Evolutionary conservation across 176 grass and related monocot species (phyloP).

Genomic region (Carex littledalei): DNA sequence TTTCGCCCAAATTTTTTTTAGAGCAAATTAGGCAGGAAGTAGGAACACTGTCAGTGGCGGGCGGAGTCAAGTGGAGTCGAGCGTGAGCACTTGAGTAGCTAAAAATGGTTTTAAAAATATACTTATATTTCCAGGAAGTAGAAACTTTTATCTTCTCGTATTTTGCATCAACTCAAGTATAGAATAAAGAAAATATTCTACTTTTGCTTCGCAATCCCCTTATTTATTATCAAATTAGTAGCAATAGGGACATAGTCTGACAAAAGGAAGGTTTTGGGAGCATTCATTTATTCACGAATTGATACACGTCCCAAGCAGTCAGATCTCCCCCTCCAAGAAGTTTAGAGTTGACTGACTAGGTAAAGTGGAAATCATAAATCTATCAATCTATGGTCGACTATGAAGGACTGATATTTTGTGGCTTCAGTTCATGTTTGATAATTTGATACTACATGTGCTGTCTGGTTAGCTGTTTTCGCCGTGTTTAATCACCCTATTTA

Average conservation of each 20-base stretch:
- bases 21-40: no score
- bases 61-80: no score
- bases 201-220: no score
- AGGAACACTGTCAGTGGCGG: no score
- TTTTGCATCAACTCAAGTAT: no score
- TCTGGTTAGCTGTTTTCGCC: neutral
- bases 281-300: neutral
- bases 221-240: neutral
- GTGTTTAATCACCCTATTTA: neutral
- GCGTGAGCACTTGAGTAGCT: no score
- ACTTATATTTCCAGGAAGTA: no score
- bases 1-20: no score
- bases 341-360: neutral
- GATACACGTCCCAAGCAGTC: conserved; percentile 1
- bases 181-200: no score
- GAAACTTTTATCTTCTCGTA: no score
- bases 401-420: neutral
- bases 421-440: neutral
- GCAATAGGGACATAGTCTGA: neutral
- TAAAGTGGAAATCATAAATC: neutral
- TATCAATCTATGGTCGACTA: no score
- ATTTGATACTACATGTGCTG: neutral
- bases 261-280: neutral
- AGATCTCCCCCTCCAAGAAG: neutral
- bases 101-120: no score